phyloP scores from a whole-genome alignment of 2,329 filamentous ascomycete genomes.

The Chrysoporthe puriensis region DNA sequence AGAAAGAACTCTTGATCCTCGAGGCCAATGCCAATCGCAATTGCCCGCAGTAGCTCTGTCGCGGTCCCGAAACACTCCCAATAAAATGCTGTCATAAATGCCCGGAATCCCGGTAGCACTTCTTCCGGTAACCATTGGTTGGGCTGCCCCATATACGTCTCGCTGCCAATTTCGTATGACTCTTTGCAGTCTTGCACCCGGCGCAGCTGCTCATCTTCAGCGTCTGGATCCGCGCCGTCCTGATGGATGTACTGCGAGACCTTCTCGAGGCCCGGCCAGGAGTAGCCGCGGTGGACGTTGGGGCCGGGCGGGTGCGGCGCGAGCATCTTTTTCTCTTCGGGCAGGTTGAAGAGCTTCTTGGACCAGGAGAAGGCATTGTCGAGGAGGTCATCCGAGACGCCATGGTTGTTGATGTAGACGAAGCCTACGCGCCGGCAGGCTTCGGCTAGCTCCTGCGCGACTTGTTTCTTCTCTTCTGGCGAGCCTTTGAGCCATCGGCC shows the following conservation, averaged over 20 bases:
- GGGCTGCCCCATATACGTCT: conserved; percentile 25
- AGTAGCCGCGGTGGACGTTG: conserved; percentile 31
- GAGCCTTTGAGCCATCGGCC: conserved; percentile 23
- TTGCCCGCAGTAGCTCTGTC: conserved; percentile 36
- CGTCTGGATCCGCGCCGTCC: conserved; percentile 22
- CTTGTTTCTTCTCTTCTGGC: conserved; percentile 15
- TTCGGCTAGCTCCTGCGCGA: conserved; percentile 28
- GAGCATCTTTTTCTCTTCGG: conserved; percentile 40
- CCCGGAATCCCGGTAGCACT: conserved; percentile 42
- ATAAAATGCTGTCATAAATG: conserved; percentile 38
- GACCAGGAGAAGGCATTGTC: conserved; percentile 39
- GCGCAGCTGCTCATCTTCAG: conserved; percentile 24
- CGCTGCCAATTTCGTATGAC: conserved; percentile 33
- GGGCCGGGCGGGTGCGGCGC: conserved; percentile 40
- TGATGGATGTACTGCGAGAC: conserved; percentile 32
- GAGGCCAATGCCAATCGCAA: conserved; percentile 40
- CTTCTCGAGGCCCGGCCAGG: conserved; percentile 33
- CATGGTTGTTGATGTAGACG: conserved; percentile 41
- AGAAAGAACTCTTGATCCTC: conserved; percentile 32
- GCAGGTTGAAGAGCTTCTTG: conserved; percentile 37
- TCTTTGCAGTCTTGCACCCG: conserved; percentile 36
- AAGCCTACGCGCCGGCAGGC: conserved; percentile 41
- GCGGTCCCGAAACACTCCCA: conserved; percentile 36
- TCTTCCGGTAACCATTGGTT: conserved; percentile 47
- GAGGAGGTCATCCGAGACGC: conserved; percentile 40